Conservation (phyloP, 441 rosid species). For the Omphalea diandra region DNA sequence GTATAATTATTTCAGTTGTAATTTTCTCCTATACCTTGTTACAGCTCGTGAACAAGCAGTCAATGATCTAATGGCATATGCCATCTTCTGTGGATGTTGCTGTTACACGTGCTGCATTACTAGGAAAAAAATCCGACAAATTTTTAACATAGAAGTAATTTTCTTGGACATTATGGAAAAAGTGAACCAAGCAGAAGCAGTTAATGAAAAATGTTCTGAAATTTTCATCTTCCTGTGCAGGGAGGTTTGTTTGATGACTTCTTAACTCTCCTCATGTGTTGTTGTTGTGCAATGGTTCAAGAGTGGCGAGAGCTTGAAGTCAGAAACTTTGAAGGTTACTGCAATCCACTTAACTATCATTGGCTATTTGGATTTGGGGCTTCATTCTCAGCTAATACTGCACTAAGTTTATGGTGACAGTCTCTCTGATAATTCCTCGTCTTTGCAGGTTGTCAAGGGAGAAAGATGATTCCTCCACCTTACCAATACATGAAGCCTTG, state of each 20-base stretch:
- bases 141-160: conserved; percentile 32
- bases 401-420: not conserved
- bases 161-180: not conserved
- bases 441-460: conserved; percentile 35
- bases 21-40: not conserved
- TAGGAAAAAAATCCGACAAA: conserved; percentile 29
- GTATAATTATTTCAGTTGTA: not conserved
- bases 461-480: conserved; percentile 44
- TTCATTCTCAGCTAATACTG: not conserved
- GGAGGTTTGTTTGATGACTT: conserved; percentile 40
- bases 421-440: not conserved
- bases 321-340: conserved; percentile 31
- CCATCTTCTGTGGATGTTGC: conserved; percentile 41
- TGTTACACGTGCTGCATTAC: conserved; percentile 37
- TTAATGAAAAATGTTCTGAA: too few relatives aligned
- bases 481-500: conserved; percentile 44
- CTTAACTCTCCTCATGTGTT: conserved; percentile 43
- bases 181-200: too few relatives aligned
- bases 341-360: not conserved
- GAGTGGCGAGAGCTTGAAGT: conserved; percentile 46
- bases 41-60: conserved; percentile 38
- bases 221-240: conserved; percentile 17
- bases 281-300: conserved; percentile 49
- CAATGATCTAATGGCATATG: conserved; percentile 28
- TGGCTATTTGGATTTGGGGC: not conserved